Base-by-base conservation (phyloP, 2,329 filamentous ascomycete genomes). In the Neofusicoccum umdonicola region DNA sequence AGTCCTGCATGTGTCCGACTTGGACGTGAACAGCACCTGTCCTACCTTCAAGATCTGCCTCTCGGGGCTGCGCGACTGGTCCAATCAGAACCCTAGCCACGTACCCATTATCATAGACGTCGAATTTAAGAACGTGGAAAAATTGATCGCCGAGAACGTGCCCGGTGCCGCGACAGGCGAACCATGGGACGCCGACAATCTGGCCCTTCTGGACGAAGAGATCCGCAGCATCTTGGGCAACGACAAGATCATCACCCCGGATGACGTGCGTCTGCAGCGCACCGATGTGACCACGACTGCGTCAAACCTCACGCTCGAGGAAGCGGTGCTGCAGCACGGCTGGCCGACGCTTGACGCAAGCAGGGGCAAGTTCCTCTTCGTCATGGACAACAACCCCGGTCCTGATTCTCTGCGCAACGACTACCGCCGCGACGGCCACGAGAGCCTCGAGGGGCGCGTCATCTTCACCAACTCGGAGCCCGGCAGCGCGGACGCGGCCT, bases 1-100 rank as follows among this genome's bases (percentile, higher is more conserved):
- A 67, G 78, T 84, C 17, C 76, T 84, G 67, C 82, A 84, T 70
- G 77, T 84, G n/a, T 79, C 81, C 2, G 82, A 84, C 65, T 73
- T 79, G 1, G 82, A 84, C 68, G 76, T 81, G 2, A 77, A 81
- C 67, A 70, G 76, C 27, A 75, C 78, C 19, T 84, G 82, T 73
- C 76, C 80, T 67, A 83, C 81, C 5, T 78, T 84, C 47, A 70
- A 78, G 11, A 73, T 74, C 19, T 84, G 82, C 66, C 74, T 84
- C 8, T 68, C 66, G 3, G 68, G 80, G 50, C 72, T 84, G 51
- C 80, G 79, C 69, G 66, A 54, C 7, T 84, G 82, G 82, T 78
- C 79, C 7, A 75, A 81, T 5, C 72, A 70, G 0, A 75, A 83
- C 66, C 78, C 74, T 0, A 67, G 70, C 17, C 80, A 83, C 63